phyloP scores from a whole-genome alignment of 2,329 filamentous ascomycete species.

The Xylariaceae sp. region DNA sequence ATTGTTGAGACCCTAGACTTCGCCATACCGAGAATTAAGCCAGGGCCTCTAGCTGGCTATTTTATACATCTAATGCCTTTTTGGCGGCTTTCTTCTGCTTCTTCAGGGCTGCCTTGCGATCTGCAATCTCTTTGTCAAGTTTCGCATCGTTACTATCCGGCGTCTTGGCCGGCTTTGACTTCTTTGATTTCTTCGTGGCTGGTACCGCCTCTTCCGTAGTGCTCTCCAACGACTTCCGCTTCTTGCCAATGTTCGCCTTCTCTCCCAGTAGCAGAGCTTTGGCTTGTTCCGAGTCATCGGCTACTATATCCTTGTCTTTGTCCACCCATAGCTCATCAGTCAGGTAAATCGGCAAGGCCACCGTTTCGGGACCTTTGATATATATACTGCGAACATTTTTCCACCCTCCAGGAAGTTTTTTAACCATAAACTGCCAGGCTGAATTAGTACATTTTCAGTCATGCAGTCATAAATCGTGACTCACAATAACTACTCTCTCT shows the following conservation, averaged over 20 bases:
- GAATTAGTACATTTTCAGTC: constrained; percentile 36
- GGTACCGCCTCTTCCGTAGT: constrained; percentile 44
- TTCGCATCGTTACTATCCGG: constrained; percentile 57
- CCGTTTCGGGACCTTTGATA: constrained; percentile 73
- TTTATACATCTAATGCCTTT: constrained; percentile 54
- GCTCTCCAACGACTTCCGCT: constrained; percentile 58
- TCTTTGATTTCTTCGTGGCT: constrained; percentile 52
- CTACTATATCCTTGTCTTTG: constrained; percentile 72
- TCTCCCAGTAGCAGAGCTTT: constrained; percentile 45
- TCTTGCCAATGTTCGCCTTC: constrained; percentile 69
- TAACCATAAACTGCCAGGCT: constrained; percentile 71
- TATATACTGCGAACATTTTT: constrained; percentile 44
- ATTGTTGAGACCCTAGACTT: constrained; percentile 22
- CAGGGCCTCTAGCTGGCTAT: constrained; percentile 1
- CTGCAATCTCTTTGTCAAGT: constrained; percentile 64
- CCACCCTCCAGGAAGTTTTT: constrained; percentile 86
- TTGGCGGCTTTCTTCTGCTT: constrained; percentile 65
- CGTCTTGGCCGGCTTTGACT: constrained; percentile 40
- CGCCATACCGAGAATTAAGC: constrained; percentile 21
- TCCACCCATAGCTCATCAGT: constrained; percentile 91
- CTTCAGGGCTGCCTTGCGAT: constrained; percentile 61
- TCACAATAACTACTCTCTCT: constrained; percentile 49
- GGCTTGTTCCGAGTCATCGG: constrained; percentile 55
- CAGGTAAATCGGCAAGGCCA: constrained; percentile 91
- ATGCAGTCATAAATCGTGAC: not conserved